Base-by-base conservation (phyloP, 2,329 filamentous ascomycete species). In the Coniochaeta prunicola region DNA sequence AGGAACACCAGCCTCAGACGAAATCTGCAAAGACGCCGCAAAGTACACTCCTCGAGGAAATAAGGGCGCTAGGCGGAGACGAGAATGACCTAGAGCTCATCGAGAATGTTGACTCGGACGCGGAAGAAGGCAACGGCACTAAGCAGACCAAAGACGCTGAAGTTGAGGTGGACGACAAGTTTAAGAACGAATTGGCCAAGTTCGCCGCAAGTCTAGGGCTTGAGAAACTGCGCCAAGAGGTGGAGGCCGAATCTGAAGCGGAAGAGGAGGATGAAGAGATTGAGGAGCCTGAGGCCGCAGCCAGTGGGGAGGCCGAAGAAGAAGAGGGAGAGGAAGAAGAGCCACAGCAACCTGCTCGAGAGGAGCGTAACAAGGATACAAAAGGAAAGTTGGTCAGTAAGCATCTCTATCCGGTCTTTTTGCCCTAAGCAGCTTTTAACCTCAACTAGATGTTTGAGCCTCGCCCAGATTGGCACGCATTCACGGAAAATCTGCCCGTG, bases 11-110 rank as follows among this genome's bases (percentile, higher is more conserved):
- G 34, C 59, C 61, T 38, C 61, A 61, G 59, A 63, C 61, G 55
- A 64, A 67, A 56, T 26, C 62, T 62, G 57, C 57, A 50, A 58
- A 61, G 59, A 64, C 40, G 40, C 59, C 21, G 42, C 62, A 57
- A 17, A 56, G 53, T 42, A 31, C 54, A 8, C 73, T 89, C 4
- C 72, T 89, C 8, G 79, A 83, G 59, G 86, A 89, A 66, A 89
- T 89, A 61, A 76, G 79, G 63, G 83, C 83, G 15, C 74, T 89
- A 1, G 86, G 85, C 3, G 86, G 86, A 15, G 84, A 87, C 57
- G 83, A 88, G 69, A 77, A 83, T 45, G 86, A 89, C 62, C 69
- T 87, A 48, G 80, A 83, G 36, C 77, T 89, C 34, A 79, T 89
- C 57, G 80, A 78, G 45, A 82, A 80, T 60, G 73, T 80, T 7